A percentile compares a stretch with the other conserved stretches of the same genome.
phyloP scores from a whole-genome alignment of 139 green algal genomes.

The Chlorella sp. region DNA sequence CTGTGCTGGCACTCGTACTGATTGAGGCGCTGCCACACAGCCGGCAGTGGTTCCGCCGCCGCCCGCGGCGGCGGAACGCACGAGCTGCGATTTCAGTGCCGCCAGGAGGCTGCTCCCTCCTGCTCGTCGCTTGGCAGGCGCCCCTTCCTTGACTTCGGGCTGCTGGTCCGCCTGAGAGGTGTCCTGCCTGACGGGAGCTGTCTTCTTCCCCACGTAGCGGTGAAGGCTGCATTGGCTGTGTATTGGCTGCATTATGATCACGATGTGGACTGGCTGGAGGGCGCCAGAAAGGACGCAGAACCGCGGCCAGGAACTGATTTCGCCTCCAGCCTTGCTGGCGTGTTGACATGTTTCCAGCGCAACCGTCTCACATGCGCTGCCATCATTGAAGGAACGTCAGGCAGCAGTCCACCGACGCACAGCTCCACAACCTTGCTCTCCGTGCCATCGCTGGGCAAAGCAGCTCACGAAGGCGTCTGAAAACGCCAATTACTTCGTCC shows the following conservation, averaged over 20 bases:
- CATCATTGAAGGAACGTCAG: no score
- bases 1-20: neutral
- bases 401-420: no score
- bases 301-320: neutral
- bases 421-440: no score
- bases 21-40: no score
- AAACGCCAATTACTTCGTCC: no score
- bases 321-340: neutral
- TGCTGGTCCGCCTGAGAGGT: no score
- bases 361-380: neutral
- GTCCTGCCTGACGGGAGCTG: neutral
- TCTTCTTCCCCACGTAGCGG: neutral
- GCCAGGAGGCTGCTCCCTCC: neutral
- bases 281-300: neutral
- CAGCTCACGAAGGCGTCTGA: no score
- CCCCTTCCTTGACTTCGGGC: no score
- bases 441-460: no score
- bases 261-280: neutral
- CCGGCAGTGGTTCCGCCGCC: no score
- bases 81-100: neutral
- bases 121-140: neutral
- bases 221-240: neutral
- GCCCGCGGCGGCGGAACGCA: neutral
- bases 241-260: neutral
- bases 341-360: neutral